Evolutionary conservation across 106 monocot genomes (phyloP), one percentile per base, ranked within the genome.

Genomic region (Dendrobium chrysotoxum): DNA sequence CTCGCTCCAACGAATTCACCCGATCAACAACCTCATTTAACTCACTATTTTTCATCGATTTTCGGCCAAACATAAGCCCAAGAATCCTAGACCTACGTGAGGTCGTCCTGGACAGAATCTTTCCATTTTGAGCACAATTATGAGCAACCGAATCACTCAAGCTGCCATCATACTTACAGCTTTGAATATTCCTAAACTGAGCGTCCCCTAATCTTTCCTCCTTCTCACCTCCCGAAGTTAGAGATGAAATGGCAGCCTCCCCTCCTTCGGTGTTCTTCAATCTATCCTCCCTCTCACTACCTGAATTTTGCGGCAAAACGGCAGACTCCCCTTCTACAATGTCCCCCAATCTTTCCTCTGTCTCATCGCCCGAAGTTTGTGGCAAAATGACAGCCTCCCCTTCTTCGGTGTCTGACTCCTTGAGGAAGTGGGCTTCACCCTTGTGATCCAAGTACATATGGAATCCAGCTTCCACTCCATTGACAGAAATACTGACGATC

Each of bases 401-500:
- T 68, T 83, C 84, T 12, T 82, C 84, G 4, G 1, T 50, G 23
- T 87, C 83, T 12, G 45, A 61, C 1, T 87, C 88, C 53, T 76
- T 85, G 30, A 91, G 84, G 31, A 93, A 93, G 82, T 86, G 93
- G 17, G 96, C 93, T 75, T 91, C 96, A 28, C 96, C 96, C 78
- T 87, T 96, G 78, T 86, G 86, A 78, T 93, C 89, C 81, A 96
- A 77, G 80, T 90, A 86, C 96, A 96, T 96, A 44, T 90, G 84
- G 77, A 96, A 93, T 25, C 81, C 86, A 35, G 93, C 91, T 50
- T 93, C 88, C 31, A 44, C 83, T 21, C 89, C 93, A 88, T 96
- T 93, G 31, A 96, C 93, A 35, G 85, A 78, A 30, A 96, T 87
- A 28, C 44, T 88, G 20, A 96, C 93, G 31, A 88, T 75, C 53